Conservation (phyloP, 805 yeast genomes). For the Ogataea degrootiae region DNA sequence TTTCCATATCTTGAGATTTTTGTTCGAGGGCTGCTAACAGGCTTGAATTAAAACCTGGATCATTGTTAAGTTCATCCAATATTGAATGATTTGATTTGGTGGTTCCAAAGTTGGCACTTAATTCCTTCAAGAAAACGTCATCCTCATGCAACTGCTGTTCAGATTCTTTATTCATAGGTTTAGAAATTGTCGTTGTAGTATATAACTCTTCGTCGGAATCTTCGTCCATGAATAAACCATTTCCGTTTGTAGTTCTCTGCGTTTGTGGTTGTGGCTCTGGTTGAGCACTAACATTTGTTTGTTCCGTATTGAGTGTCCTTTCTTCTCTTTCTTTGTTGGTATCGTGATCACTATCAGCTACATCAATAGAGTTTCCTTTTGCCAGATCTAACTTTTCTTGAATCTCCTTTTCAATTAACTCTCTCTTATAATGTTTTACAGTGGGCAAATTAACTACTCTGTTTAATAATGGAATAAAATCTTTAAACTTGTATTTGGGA, state of each 20-base stretch:
- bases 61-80: too few relatives aligned
- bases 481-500: slow-evolving; percentile 76
- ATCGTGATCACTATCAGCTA: slow-evolving; percentile 4
- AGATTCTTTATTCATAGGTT: slow-evolving; percentile 2
- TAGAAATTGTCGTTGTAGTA: slow-evolving; percentile 2
- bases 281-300: background rate
- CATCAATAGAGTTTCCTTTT: slow-evolving; percentile 1
- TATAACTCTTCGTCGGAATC: slow-evolving; percentile 18
- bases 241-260: slow-evolving; percentile 6
- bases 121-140: background rate
- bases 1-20: too few relatives aligned
- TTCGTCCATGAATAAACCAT: slow-evolving; percentile 3
- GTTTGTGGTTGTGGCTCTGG: too few relatives aligned
- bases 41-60: background rate
- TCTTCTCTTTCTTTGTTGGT: background rate
- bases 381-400: slow-evolving; percentile 2
- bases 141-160: slow-evolving; percentile 1
- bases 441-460: slow-evolving; percentile 41
- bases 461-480: slow-evolving; percentile 53
- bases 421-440: slow-evolving; percentile 39
- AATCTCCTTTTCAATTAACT: slow-evolving; percentile 36
- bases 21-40: too few relatives aligned
- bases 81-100: too few relatives aligned
- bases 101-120: background rate
- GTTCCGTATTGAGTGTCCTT: background rate